Conservation (phyloP, 2,329 filamentous ascomycete species). For the Diaporthe citri region DNA sequence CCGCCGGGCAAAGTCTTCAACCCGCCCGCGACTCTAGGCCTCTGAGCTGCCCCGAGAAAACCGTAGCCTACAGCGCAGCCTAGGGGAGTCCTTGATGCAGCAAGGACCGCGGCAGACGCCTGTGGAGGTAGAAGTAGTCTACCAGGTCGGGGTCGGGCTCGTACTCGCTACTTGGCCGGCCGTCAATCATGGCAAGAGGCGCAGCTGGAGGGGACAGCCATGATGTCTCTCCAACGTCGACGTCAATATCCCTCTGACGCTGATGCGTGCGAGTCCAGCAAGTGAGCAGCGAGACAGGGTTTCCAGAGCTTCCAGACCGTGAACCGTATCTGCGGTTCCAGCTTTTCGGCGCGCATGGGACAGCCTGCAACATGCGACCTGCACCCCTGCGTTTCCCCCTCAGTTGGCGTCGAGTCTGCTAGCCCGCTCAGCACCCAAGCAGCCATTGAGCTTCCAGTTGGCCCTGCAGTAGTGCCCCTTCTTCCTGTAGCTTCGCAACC, state of each 20-base stretch:
- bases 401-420: constrained; percentile 25
- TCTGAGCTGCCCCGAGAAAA: constrained; percentile 1
- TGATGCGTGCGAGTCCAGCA: constrained; percentile 19
- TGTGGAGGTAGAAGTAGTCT: background rate
- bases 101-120: background rate
- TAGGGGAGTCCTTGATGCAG: background rate
- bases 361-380: constrained; percentile 27
- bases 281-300: constrained; percentile 21
- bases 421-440: constrained; percentile 15
- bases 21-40: constrained; percentile 7
- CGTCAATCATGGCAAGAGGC: background rate
- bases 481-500: constrained; percentile 31
- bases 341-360: constrained; percentile 36
- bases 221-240: constrained; percentile 10
- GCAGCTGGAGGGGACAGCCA: background rate
- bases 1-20: constrained; percentile 19
- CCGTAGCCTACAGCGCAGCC: background rate
- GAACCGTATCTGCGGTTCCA: constrained; percentile 36
- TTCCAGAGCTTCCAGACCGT: constrained; percentile 13
- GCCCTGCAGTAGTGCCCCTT: constrained; percentile 39
- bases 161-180: background rate
- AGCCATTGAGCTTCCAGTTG: constrained; percentile 30
- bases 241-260: constrained; percentile 6
- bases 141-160: background rate
- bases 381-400: constrained; percentile 33